These are phyloP conservation scores for Akanthomyces dipterigenus DNA, from an alignment of 2,329 filamentous ascomycete species.

Conservation along the genomic window DNA sequence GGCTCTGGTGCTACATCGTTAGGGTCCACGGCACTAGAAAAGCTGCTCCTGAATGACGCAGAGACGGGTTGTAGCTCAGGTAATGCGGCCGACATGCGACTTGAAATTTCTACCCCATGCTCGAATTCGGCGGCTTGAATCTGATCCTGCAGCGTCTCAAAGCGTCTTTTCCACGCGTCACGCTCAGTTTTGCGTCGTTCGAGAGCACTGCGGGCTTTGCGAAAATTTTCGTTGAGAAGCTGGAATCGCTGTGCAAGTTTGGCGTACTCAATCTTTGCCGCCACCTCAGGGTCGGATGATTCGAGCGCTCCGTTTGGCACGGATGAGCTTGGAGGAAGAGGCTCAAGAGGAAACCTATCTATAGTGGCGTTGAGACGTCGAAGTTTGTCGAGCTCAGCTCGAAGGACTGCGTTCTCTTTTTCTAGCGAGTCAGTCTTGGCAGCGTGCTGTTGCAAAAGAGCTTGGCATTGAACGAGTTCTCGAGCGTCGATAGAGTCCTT, in stretches of 20 bases:
- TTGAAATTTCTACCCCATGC: constrained; percentile 25
- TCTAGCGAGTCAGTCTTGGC: constrained; percentile 30
- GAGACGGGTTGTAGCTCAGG: background rate
- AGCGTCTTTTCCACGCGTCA: constrained; percentile 39
- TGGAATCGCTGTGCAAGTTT: constrained; percentile 35
- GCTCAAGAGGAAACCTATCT: background rate
- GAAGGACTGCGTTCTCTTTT: constrained; percentile 36
- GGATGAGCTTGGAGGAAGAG: background rate
- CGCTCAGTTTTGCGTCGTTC: constrained; percentile 35
- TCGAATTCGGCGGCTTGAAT: constrained; percentile 37
- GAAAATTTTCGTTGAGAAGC: constrained; percentile 35
- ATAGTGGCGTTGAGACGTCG: background rate
- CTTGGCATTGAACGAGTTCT: constrained; percentile 1
- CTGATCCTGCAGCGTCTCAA: constrained; percentile 35
- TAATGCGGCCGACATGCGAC: background rate
- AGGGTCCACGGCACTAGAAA: constrained; percentile 5
- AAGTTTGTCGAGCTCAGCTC: constrained; percentile 25
- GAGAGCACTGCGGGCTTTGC: constrained; percentile 31
- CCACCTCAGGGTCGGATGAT: constrained; percentile 13
- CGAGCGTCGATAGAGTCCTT: background rate
- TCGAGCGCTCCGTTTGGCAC: constrained; percentile 3
- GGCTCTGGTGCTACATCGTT: constrained; percentile 8
- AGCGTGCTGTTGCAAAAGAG: background rate
- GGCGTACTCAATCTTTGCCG: constrained; percentile 27
- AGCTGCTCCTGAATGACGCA: constrained; percentile 3